Evolutionary conservation across 225 moss, liverwort and hornwort species (phyloP), one percentile per base, ranked within the genome.

Genomic region (Rhytidiadelphus loreus): DNA sequence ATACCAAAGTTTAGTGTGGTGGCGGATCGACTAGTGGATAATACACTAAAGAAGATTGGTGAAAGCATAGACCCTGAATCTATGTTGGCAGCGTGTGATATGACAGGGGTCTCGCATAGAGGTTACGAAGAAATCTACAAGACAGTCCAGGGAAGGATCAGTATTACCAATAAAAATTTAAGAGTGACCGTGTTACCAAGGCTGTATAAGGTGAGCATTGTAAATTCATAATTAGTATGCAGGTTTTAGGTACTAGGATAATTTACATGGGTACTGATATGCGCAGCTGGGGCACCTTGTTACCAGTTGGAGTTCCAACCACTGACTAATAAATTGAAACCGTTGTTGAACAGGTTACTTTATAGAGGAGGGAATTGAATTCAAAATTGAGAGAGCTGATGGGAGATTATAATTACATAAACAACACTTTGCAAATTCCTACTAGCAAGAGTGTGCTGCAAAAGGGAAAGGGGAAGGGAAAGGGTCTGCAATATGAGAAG

Each of bases 391-490:
- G 1, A 39, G 39, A 69, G 39, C 39, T 69, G 24, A 13, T 69
- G 2, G 69, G 39, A 69, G 23, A 69, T 39, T 69, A 69, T 8
- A 24, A 11, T 8, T 24, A 39, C 8, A 24, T 39, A 69, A 69
- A 70, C 41, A 70, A 70, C 5, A 70, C 14, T 70, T 13, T 70
- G 15, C 3, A 41, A 41, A 15, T 70, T 70, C 8, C 14, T 15
- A 15, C 25, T 8, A 8, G 7, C 6, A 69, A 13, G n/a, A n/a
- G n/a, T n/a, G n/a, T n/a, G n/a, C n/a, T n/a, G n/a, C n/a, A n/a
- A n/a, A n/a, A n/a, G n/a, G n/a, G n/a, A n/a, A n/a, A n/a, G 4
- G 14, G 1, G 20, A 41, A 7, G 25, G 5, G 0, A 41, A 41
- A 2, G 25, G 25, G 32, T 15, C 3, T 41, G 2, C 5, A 70